phyloP scores from a whole-genome alignment of 192 early-diverging fungal species.

The Tieghemiomyces parasiticus region DNA sequence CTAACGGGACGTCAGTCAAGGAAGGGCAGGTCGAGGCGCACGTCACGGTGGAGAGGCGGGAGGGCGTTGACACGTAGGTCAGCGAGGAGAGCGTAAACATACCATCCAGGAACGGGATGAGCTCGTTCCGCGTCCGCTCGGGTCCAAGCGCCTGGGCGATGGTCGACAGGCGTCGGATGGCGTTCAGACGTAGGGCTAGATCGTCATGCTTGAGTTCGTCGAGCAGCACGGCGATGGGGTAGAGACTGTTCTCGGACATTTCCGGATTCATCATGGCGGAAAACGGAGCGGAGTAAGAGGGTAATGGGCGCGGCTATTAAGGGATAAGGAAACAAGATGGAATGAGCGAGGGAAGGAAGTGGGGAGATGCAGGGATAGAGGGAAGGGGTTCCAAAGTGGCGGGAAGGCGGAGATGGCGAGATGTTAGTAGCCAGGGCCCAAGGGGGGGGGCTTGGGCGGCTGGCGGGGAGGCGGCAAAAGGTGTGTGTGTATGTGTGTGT shows the following conservation, averaged over 20 bases:
- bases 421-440: too few relatives aligned
- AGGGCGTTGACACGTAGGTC: too few relatives aligned
- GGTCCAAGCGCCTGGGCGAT: constrained; percentile 89
- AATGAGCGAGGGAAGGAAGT: background rate
- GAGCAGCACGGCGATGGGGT: constrained; percentile 79
- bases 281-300: background rate
- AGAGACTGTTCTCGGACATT: constrained; percentile 39
- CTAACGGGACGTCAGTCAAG: too few relatives aligned
- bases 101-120: constrained; percentile 98
- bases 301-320: too few relatives aligned
- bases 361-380: too few relatives aligned
- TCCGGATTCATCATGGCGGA: constrained; percentile 8
- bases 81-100: constrained; percentile 15
- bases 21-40: too few relatives aligned
- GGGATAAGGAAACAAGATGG: background rate
- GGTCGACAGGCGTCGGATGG: constrained; percentile 61
- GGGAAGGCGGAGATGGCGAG: too few relatives aligned
- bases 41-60: constrained; percentile 1
- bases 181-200: constrained; percentile 63
- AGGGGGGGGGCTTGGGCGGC: too few relatives aligned
- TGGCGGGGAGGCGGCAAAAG: too few relatives aligned
- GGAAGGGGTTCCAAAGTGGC: too few relatives aligned
- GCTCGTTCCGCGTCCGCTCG: constrained; percentile 87
- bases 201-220: constrained; percentile 93
- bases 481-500: too few relatives aligned